Evolutionary conservation across 148 eudicot species (phyloP).

Genomic region (Polygonum aviculare): DNA sequence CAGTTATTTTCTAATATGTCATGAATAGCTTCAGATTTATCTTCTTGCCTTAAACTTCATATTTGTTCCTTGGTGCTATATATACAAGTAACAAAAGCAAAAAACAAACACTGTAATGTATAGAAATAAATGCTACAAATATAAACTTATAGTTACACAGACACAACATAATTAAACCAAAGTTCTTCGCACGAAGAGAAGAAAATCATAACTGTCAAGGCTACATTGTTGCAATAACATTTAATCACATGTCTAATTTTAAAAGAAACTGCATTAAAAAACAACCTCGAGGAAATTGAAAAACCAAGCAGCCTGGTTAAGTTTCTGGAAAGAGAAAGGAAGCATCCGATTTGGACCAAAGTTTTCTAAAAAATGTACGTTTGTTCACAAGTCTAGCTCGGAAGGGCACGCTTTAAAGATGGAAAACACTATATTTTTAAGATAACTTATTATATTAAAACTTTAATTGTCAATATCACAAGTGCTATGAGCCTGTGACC

Average conservation of each 20-base stretch:
- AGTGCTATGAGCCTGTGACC: background rate
- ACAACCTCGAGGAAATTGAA: background rate
- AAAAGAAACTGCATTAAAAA: background rate
- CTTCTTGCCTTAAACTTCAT: constrained; percentile 1
- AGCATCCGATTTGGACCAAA: background rate
- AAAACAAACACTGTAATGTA: background rate
- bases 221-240: background rate
- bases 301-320: background rate
- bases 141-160: background rate
- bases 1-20: background rate
- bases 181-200: background rate
- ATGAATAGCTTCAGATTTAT: background rate
- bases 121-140: background rate
- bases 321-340: background rate
- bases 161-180: background rate
- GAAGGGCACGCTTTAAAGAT: background rate
- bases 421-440: background rate
- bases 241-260: background rate
- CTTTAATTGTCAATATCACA: background rate
- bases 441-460: background rate
- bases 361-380: background rate
- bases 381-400: background rate
- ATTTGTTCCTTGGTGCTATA: background rate
- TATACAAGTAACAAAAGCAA: background rate
- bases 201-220: background rate